phyloP scores from a whole-genome alignment of 2,329 filamentous ascomycete species.

The Xylaria sp. region DNA sequence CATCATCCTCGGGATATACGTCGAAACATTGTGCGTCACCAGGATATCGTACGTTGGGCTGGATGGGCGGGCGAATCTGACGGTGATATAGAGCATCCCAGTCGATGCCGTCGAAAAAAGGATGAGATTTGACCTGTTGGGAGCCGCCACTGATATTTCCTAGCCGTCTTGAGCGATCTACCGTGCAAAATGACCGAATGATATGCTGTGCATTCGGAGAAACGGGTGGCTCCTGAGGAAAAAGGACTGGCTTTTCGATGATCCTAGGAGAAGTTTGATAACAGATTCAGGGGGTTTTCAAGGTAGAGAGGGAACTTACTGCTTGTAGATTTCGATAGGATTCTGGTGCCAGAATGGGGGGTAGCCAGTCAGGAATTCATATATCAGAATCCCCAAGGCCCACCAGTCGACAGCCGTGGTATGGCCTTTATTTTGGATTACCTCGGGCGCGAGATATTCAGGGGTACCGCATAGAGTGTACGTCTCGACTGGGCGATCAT shows the following conservation, averaged over 20 bases:
- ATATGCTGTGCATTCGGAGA: slow-evolving; percentile 78
- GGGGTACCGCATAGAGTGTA: slow-evolving; percentile 87
- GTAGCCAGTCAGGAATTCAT: slow-evolving; percentile 86
- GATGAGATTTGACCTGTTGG: slow-evolving; percentile 76
- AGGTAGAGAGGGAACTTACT: slow-evolving; percentile 58
- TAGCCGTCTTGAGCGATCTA: slow-evolving; percentile 80
- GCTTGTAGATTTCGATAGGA: slow-evolving; percentile 87
- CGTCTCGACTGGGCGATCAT: slow-evolving; percentile 70
- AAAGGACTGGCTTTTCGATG: slow-evolving; percentile 79
- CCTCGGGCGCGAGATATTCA: slow-evolving; percentile 85
- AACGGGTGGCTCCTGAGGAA: slow-evolving; percentile 74
- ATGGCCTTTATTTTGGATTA: slow-evolving; percentile 84
- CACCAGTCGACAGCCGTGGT: slow-evolving; percentile 86
- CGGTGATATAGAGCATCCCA: slow-evolving; percentile 79
- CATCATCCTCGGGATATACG: slow-evolving; percentile 81
- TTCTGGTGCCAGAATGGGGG: slow-evolving; percentile 90
- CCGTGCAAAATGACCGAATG: slow-evolving; percentile 79
- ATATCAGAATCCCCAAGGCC: slow-evolving; percentile 85
- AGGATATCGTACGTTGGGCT: slow-evolving; percentile 77
- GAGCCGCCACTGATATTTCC: slow-evolving; percentile 84
- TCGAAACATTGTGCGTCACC: slow-evolving; percentile 87
- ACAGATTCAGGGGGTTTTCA: neutral
- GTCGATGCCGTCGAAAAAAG: slow-evolving; percentile 78
- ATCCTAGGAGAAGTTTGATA: slow-evolving; percentile 64
- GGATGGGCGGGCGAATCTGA: slow-evolving; percentile 74